Conservation (phyloP, 306 rosid species). For the Pachyrhizus erosus region DNA sequence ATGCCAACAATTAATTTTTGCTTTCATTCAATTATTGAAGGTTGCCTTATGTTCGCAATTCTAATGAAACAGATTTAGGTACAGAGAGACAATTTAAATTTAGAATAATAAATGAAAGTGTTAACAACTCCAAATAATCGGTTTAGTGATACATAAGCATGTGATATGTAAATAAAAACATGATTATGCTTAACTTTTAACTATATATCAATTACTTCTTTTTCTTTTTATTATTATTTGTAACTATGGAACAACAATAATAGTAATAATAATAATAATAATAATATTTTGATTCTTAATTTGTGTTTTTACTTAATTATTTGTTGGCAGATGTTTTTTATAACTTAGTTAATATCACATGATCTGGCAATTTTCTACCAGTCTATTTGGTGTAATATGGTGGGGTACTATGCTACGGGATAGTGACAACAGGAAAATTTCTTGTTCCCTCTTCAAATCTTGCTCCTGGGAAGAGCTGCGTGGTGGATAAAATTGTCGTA, state of each 20-base stretch:
- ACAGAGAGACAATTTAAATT: background rate
- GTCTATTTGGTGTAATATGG: constrained; percentile 1
- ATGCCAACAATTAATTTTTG: background rate
- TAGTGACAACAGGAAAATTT: background rate
- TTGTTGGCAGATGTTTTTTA: background rate
- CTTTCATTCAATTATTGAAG: constrained; percentile 32
- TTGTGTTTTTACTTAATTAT: background rate
- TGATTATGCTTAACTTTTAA: too few relatives aligned
- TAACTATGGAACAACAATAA: too few relatives aligned
- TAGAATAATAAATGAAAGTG: background rate
- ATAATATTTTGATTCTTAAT: background rate
- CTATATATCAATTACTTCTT: too few relatives aligned
- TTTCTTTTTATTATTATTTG: too few relatives aligned
- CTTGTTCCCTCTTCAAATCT: background rate
- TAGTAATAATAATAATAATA: background rate
- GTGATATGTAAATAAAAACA: background rate
- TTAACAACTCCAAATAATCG: constrained; percentile 7
- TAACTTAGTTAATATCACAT: background rate
- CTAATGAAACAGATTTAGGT: background rate
- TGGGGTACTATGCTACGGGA: background rate
- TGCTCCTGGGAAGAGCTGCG: background rate
- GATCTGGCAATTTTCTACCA: constrained; percentile 1
- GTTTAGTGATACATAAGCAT: background rate
- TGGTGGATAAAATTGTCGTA: background rate
- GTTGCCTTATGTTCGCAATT: background rate